These are phyloP conservation scores for Scutellaria minor DNA, from an alignment of 257 asterid genomes.

Conservation along the genomic window DNA sequence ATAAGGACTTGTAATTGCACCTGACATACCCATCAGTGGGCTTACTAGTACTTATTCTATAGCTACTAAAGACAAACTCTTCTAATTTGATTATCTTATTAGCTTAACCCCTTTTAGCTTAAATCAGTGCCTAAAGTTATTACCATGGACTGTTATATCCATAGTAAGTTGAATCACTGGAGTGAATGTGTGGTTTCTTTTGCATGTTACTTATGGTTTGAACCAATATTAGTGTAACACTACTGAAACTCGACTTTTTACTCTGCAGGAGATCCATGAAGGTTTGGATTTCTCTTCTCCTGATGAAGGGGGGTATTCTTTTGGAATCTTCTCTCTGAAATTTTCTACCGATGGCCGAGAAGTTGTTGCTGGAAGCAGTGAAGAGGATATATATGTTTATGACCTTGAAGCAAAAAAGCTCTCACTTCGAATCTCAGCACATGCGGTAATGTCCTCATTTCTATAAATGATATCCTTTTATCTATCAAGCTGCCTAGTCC, in stretches of 20 bases:
- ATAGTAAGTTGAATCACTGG: neutral
- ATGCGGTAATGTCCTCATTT: constrained; percentile 48
- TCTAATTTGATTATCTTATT: neutral
- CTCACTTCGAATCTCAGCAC: constrained; percentile 77
- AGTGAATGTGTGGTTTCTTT: neutral
- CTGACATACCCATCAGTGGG: too few relatives aligned
- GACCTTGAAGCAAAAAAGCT: constrained; percentile 79
- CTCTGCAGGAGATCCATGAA: constrained; percentile 79
- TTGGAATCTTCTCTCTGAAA: constrained; percentile 84
- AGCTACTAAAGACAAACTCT: neutral
- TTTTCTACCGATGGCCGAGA: constrained; percentile 88
- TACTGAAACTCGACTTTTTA: constrained; percentile 15
- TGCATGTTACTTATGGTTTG: constrained; percentile 1
- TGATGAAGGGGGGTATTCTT: constrained; percentile 56
- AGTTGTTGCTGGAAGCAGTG: constrained; percentile 86
- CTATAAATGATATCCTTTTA: neutral
- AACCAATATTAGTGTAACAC: neutral
- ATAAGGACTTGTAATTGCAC: too few relatives aligned
- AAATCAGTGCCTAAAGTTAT: neutral
- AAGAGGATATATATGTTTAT: constrained; percentile 78
- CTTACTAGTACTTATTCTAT: neutral
- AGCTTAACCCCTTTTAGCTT: neutral
- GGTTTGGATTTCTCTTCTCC: constrained; percentile 67
- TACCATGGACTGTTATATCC: neutral
- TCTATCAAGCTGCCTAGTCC: neutral